phyloP scores from a whole-genome alignment of 2,329 filamentous ascomycete species.

The Periconia sp. region DNA sequence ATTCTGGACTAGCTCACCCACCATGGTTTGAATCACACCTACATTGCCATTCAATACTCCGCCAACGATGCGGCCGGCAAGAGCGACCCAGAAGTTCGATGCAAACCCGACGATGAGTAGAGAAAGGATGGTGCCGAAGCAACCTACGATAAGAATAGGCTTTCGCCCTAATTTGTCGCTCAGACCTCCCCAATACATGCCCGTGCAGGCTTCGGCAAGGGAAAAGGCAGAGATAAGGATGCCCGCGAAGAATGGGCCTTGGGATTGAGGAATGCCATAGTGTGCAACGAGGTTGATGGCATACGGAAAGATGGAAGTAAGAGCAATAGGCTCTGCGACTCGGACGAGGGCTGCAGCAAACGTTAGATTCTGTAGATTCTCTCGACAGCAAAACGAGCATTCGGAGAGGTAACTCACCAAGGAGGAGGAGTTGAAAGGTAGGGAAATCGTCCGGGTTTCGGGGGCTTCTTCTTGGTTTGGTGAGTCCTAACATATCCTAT shows the following conservation, averaged over 20 bases:
- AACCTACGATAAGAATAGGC: conserved; percentile 50
- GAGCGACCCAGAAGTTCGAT: conserved; percentile 79
- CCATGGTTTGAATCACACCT: conserved; percentile 87
- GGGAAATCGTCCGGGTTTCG: conserved; percentile 76
- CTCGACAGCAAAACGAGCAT: too few relatives aligned
- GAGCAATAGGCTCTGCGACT: conserved; percentile 86
- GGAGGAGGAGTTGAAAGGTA: conserved; percentile 76
- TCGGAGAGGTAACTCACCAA: conserved; percentile 68
- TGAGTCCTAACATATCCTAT: conserved; percentile 60
- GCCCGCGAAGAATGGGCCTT: conserved; percentile 83
- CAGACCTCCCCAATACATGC: conserved; percentile 60
- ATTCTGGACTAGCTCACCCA: conserved; percentile 80
- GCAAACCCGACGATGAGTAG: conserved; percentile 83
- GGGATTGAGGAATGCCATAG: conserved; percentile 39
- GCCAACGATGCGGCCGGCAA: conserved; percentile 74
- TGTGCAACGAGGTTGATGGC: conserved; percentile 44
- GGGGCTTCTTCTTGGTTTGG: conserved; percentile 56
- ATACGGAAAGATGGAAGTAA: conserved; percentile 93
- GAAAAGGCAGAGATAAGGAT: conserved; percentile 87
- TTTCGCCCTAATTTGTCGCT: conserved; percentile 45
- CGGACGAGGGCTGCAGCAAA: conserved; percentile 76
- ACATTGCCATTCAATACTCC: conserved; percentile 90
- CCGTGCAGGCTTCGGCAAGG: conserved; percentile 80
- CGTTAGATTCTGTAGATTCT: too few relatives aligned
- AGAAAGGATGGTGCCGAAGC: conserved; percentile 78